A percentile compares a stretch with the other conserved stretches of the same genome.
Conservation (phyloP, 2,329 filamentous ascomycete genomes). For the Trichoderma simmonsii region DNA sequence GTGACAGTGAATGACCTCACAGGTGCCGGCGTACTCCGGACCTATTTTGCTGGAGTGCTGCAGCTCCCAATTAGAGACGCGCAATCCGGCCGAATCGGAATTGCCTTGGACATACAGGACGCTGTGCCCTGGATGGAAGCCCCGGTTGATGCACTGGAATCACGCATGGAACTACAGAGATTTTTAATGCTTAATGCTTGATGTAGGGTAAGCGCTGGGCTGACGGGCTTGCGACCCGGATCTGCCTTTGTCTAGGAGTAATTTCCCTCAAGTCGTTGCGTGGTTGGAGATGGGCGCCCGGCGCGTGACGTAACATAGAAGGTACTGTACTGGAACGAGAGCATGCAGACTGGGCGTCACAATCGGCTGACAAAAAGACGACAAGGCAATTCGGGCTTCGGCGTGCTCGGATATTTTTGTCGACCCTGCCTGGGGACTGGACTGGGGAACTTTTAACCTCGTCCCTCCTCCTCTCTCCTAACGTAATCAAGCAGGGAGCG, state of each 20-base stretch:
- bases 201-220: conserved; percentile 11
- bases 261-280: conserved; percentile 17
- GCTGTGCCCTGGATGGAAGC: neutral
- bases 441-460: neutral
- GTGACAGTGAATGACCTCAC: conserved; percentile 5
- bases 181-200: neutral
- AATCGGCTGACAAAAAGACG: conserved; percentile 8
- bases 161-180: neutral
- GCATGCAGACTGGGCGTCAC: neutral
- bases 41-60: neutral
- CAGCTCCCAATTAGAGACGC: neutral
- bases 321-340: neutral
- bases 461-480: conserved; percentile 3
- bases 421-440: neutral
- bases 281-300: conserved; percentile 1
- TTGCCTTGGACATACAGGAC: neutral
- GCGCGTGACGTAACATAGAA: conserved; percentile 10
- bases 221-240: conserved; percentile 8
- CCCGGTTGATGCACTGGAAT: neutral
- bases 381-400: neutral
- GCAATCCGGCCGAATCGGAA: neutral
- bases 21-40: neutral
- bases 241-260: neutral
- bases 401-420: conserved; percentile 13
- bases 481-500: conserved; percentile 17